A percentile compares a stretch with the other conserved stretches of the same genome.
phyloP scores from a whole-genome alignment of 768 basidiomycete species.

The Russula vinacea region DNA sequence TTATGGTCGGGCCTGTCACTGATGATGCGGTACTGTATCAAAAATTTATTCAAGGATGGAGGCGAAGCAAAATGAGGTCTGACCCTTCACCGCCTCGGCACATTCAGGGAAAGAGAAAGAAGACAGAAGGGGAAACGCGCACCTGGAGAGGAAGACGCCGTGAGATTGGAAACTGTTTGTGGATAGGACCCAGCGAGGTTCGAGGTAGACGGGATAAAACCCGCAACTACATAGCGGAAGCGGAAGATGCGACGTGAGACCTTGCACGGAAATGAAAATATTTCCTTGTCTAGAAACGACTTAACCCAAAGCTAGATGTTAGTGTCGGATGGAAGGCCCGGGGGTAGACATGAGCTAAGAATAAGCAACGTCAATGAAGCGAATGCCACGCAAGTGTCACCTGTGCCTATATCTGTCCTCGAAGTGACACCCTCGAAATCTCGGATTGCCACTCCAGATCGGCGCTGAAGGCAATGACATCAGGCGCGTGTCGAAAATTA shows the following conservation, averaged over 20 bases:
- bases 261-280: not conserved
- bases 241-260: slow-evolving; percentile 7
- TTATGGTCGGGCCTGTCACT: slow-evolving; percentile 78
- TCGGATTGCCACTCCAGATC: slow-evolving; percentile 45
- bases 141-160: slow-evolving; percentile 75
- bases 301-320: slow-evolving; percentile 77
- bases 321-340: slow-evolving; percentile 52
- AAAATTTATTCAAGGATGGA: slow-evolving; percentile 47
- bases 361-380: slow-evolving; percentile 29
- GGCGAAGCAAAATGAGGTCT: slow-evolving; percentile 69
- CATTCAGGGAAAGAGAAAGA: not conserved
- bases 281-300: too few species aligned
- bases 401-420: slow-evolving; percentile 72
- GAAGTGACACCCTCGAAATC: slow-evolving; percentile 62
- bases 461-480: slow-evolving; percentile 59
- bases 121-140: slow-evolving; percentile 17
- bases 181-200: slow-evolving; percentile 59
- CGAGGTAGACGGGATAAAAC: slow-evolving; percentile 65
- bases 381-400: not conserved
- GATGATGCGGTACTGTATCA: slow-evolving; percentile 69
- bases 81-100: slow-evolving; percentile 55
- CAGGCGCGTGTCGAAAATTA: slow-evolving; percentile 51
- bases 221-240: slow-evolving; percentile 52
- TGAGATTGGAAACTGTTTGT: slow-evolving; percentile 58
- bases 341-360: slow-evolving; percentile 56